Percentiles rank a stretch among this genome's conserved stretches.
Evolutionary conservation across 179 eudicot species (phyloP).

Genomic region (Silene noctiflora): DNA sequence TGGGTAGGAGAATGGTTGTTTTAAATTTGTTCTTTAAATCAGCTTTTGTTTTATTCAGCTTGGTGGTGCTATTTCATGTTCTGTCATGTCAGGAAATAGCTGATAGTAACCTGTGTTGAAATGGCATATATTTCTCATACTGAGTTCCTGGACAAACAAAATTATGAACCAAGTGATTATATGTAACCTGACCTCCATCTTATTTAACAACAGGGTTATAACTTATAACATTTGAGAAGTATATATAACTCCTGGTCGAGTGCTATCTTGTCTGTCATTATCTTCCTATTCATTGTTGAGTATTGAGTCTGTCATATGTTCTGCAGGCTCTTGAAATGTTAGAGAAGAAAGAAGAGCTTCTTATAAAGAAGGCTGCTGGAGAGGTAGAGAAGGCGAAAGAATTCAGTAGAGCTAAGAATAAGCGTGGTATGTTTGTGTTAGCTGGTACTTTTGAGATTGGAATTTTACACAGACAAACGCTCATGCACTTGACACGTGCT

Average conservation of each 20-base stretch:
- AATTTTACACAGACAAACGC: conserved; percentile 70
- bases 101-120: too few species aligned
- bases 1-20: too few species aligned
- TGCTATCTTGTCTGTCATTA: neutral
- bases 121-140: neutral
- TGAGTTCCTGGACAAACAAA: neutral
- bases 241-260: neutral
- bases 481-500: conserved; percentile 22
- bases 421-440: conserved; percentile 52
- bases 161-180: neutral
- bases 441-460: conserved; percentile 9
- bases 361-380: conserved; percentile 61
- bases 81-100: too few species aligned
- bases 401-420: conserved; percentile 66
- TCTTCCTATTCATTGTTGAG: neutral
- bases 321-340: conserved; percentile 84
- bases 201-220: too few species aligned
- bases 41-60: neutral
- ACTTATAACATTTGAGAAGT: too few species aligned
- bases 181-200: neutral
- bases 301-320: conserved; percentile 4
- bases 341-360: conserved; percentile 77
- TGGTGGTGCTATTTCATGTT: too few species aligned
- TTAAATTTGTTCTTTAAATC: too few species aligned
- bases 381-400: conserved; percentile 86